Base-by-base conservation (phyloP, 148 eudicot genomes). In the Drosera capensis region DNA sequence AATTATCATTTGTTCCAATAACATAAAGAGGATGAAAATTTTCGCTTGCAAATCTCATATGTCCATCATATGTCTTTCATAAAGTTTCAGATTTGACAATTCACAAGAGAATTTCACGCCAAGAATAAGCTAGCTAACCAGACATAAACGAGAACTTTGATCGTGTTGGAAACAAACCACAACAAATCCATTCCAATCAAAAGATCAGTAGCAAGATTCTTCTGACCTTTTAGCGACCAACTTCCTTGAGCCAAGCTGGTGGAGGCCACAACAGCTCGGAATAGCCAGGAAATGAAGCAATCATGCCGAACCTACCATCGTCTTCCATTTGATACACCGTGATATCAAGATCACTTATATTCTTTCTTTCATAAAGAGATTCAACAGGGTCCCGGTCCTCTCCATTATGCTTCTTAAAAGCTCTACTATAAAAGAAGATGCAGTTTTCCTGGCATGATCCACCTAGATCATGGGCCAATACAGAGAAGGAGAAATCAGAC, bases 231-330 rank as follows among this genome's bases (percentile, higher is more conserved):
- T n/a, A n/a, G n/a, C n/a, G n/a, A n/a, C n/a, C n/a, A n/a, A n/a
- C n/a, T n/a, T n/a, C n/a, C n/a, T n/a, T n/a, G n/a, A 41, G 45
- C 45, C 45, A 41, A 41, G 23, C 21, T 14, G 45, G 45, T 1
- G 45, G 45, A 41, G 45, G 45, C 45, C 45, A 41, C 45, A 41
- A 19, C 23, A 41, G 4, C 9, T 41, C 23, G 20, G 45, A 41
- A 19, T 41, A 41, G 23, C 21, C 8, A 3, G 45, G 23, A n/a
- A 5, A 19, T 18, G 23, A 17, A 16, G 2, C 9, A 3, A 41
- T 41, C 6, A 5, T 3, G 8, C 23, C 45, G 9, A 41, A 7
- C 9, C 23, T 41, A 17, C 45, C 23, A 19, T n/a, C 45, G 8
- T 17, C 14, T 23, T 17, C 45, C 20, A 41, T 5, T 22, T 19